Base-by-base conservation (phyloP, 2,329 filamentous ascomycete species). In the Alternaria gaisen region DNA sequence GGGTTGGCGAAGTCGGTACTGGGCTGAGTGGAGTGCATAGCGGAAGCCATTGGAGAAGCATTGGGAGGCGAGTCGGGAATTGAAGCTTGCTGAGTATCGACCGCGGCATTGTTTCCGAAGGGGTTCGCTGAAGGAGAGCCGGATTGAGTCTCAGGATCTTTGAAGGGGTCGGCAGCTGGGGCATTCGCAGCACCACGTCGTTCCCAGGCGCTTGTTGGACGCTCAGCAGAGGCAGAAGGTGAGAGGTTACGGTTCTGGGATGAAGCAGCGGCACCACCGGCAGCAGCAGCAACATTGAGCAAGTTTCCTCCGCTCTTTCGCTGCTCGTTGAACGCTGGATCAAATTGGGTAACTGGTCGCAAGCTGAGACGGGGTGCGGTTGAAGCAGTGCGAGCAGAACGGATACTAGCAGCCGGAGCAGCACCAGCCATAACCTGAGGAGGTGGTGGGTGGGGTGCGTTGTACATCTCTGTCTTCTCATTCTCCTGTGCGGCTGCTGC, bases 291-390 rank as follows among this genome's bases (percentile, higher is more conserved):
- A 46, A 75, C 71, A 44, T 64, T 71, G 44, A 79, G 75, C 50
- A 77, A 52, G 58, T 77, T 76, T 60, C 72, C 77, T 59, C 72
- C 73, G 60, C 72, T 79, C 77, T 79, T 81, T 63, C 76, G 73
- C 61, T 80, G 77, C 26, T 77, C 78, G 61, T 76, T 82, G 64
- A 91, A 85, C 72, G 87, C 88, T 5, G 92, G 91, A 40, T 92
- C 84, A 80, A 97, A 94, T 72, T 95, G 89, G 41, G 92, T 94
- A 50, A 95, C 87, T 3, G 93, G 93, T 51, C 93, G 90, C 55
- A 97, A 84, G 73, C 92, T 96, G 63, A 97, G 85, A 64, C 90
- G 90, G n/a, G 93, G 93, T 44, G 93, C 89, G 34, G 82, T 85
- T 30, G 84, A 82, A 64, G 77, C 80, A 64, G 82, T 85, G 67